Conservation (phyloP, 1,139 yeast genomes). For the Zygotorulaspora mrakii region DNA sequence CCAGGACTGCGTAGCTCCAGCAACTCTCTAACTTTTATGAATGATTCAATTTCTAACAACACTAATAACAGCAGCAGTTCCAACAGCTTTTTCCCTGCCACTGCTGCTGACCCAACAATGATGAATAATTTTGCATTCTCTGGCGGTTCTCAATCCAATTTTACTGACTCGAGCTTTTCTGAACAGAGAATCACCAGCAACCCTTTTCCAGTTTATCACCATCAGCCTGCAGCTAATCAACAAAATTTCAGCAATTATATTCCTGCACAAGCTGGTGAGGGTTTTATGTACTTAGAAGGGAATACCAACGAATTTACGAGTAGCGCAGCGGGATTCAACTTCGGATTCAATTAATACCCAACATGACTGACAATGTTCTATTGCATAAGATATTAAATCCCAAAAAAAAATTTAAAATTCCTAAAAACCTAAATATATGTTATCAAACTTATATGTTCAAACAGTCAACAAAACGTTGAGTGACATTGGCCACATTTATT, state of each 20-base stretch:
- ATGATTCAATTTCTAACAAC: conserved; percentile 12
- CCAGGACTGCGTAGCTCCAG: conserved; percentile 11
- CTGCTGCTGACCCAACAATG: conserved; percentile 15
- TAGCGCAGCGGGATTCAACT: conserved; percentile 8
- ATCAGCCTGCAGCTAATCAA: conserved; percentile 11
- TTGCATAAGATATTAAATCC: not conserved
- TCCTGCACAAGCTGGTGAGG: conserved; percentile 12
- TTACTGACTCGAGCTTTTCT: conserved; percentile 14
- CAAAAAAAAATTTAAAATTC: conserved; percentile 1
- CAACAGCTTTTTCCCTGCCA: conserved; percentile 16
- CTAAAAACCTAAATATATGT: not conserved
- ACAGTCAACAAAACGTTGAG: too few relatives aligned
- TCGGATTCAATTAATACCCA: conserved; percentile 11
- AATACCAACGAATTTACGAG: conserved; percentile 9
- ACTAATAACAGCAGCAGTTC: conserved; percentile 19
- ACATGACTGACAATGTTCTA: conserved; percentile 1
- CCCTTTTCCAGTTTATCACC: conserved; percentile 20
- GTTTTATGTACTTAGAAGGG: conserved; percentile 13
- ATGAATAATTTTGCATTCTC: conserved; percentile 20
- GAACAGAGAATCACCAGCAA: conserved; percentile 26
- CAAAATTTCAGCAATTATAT: conserved; percentile 10
- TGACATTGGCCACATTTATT: too few relatives aligned
- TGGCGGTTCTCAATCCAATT: conserved; percentile 14
- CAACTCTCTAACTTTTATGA: conserved; percentile 10
- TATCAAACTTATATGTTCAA: too few relatives aligned